phyloP scores from a whole-genome alignment of 2,329 filamentous ascomycete genomes.

The Falciphora oryzae region DNA sequence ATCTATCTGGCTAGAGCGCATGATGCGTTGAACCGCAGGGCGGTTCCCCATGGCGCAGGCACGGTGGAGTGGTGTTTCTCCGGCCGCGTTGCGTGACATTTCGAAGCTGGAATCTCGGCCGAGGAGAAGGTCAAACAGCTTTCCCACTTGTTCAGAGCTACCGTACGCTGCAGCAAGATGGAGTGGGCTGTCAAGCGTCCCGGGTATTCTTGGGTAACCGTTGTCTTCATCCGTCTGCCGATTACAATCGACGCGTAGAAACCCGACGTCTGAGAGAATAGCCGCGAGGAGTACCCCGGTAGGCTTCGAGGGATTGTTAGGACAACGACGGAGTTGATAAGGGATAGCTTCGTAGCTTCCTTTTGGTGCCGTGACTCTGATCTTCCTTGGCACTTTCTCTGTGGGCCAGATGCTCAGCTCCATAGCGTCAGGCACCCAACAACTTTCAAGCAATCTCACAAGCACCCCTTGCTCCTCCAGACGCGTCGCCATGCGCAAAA shows the following conservation, averaged over 20 bases:
- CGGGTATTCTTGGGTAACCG: not conserved
- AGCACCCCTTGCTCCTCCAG: not conserved
- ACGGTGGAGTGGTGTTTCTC: conserved; percentile 5
- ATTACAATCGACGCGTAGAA: not conserved
- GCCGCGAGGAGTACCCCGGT: too few relatives aligned
- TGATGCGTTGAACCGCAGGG: not conserved
- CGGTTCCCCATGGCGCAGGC: conserved; percentile 6
- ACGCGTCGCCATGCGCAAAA: too few relatives aligned
- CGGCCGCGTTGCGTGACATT: conserved; percentile 1
- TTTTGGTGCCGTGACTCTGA: too few relatives aligned
- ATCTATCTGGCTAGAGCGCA: not conserved
- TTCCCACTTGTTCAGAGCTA: not conserved
- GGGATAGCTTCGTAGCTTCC: too few relatives aligned
- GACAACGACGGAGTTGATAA: too few relatives aligned
- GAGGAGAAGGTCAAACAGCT: conserved; percentile 3
- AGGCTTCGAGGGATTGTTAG: too few relatives aligned
- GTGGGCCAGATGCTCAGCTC: too few relatives aligned
- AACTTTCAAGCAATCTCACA: not conserved
- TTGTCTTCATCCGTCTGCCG: not conserved
- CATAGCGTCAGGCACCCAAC: not conserved
- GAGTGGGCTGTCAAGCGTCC: conserved; percentile 1
- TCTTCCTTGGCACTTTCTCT: not conserved
- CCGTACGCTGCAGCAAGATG: conserved; percentile 10
- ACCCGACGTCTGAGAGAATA: not conserved
- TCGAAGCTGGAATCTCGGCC: not conserved